These are phyloP conservation scores for Aureobasidium sp. DNA, from an alignment of 2,329 filamentous ascomycete genomes.

Conservation along the genomic window DNA sequence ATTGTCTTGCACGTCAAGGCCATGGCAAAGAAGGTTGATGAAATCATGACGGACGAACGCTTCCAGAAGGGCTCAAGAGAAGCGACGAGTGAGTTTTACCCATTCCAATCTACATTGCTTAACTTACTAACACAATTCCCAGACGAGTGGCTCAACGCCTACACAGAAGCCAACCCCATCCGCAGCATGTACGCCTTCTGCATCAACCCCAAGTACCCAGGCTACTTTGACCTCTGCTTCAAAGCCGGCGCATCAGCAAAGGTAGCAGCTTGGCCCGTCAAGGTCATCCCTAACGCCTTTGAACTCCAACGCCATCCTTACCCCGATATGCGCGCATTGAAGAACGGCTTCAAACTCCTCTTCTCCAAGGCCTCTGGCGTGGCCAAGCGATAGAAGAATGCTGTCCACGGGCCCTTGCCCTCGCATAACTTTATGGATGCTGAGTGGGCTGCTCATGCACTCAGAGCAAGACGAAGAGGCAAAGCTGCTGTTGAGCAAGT, in stretches of 20 bases:
- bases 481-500: not conserved
- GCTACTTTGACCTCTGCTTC: conserved; percentile 95
- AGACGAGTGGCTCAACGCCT: conserved; percentile 95
- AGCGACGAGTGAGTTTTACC: conserved; percentile 74
- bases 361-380: conserved; percentile 43
- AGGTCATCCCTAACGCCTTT: conserved; percentile 86
- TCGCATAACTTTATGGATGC: not conserved
- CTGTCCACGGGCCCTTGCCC: not conserved
- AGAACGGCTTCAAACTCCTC: conserved; percentile 92
- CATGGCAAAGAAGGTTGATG: conserved; percentile 97
- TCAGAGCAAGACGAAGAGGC: not conserved
- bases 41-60: conserved; percentile 91
- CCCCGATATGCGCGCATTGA: conserved; percentile 88
- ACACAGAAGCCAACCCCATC: conserved; percentile 91
- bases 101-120: too few species aligned
- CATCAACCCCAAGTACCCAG: conserved; percentile 82
- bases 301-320: conserved; percentile 84
- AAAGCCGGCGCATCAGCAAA: conserved; percentile 72
- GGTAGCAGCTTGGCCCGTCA: conserved; percentile 74
- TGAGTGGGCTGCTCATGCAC: not conserved
- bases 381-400: not conserved
- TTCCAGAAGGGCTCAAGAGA: conserved; percentile 74
- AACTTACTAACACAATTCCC: conserved; percentile 15
- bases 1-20: conserved; percentile 96
- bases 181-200: conserved; percentile 94